Evolutionary conservation across 2,329 filamentous ascomycete genomes (phyloP).

Genomic region (Ploettnerulaceae sp.): DNA sequence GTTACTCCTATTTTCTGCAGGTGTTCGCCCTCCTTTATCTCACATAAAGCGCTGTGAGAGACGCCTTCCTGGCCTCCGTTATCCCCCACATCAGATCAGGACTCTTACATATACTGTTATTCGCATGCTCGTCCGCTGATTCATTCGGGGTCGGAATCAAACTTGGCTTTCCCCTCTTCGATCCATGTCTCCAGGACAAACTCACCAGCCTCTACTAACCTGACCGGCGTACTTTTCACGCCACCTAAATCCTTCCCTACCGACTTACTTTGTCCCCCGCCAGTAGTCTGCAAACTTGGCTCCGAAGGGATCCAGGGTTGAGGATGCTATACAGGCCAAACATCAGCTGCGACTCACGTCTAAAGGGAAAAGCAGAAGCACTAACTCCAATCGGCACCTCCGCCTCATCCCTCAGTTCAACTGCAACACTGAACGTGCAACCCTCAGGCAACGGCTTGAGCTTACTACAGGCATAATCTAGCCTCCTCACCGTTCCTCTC

Average conservation of each 20-base stretch:
- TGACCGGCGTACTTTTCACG: constrained; percentile 53
- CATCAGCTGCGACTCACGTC: constrained; percentile 10
- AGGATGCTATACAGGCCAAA: constrained; percentile 43
- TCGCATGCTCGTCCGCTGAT: no score
- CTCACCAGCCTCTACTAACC: constrained; percentile 59
- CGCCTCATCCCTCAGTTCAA: constrained; percentile 62
- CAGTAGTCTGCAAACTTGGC: constrained; percentile 36
- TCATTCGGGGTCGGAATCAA: constrained; percentile 2
- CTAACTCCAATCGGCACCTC: constrained; percentile 50
- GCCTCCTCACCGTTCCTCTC: constrained; percentile 58
- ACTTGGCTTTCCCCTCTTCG: constrained; percentile 48
- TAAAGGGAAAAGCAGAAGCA: constrained; percentile 12
- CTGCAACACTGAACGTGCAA: constrained; percentile 71
- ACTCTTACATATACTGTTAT: neutral
- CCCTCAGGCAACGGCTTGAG: constrained; percentile 54
- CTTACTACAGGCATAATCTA: constrained; percentile 55
- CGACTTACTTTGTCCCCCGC: constrained; percentile 32
- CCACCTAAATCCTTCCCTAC: constrained; percentile 42
- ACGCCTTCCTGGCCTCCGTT: no score
- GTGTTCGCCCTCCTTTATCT: no score
- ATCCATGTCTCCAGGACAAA: constrained; percentile 66
- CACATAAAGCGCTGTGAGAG: no score
- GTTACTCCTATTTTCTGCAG: no score
- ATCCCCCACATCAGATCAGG: no score
- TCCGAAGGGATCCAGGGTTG: constrained; percentile 58